These are phyloP conservation scores for Collybia mongolica DNA, from an alignment of 768 basidiomycete species.

Conservation along the genomic window DNA sequence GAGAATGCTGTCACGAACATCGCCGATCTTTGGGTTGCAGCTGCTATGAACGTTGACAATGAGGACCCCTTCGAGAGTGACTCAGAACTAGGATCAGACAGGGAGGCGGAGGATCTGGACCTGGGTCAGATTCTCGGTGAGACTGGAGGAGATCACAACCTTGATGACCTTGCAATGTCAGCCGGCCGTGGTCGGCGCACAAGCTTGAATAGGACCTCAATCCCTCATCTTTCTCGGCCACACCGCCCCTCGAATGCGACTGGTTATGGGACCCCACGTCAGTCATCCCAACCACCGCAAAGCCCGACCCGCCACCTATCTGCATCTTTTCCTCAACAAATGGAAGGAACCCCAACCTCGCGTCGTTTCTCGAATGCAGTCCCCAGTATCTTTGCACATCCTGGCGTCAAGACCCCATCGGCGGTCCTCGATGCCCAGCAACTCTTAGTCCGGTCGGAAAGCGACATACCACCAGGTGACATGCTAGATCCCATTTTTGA, in stretches of 20 bases:
- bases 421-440: constrained; percentile 75
- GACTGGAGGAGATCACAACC: constrained; percentile 26
- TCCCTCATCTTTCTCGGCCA: constrained; percentile 20
- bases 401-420: constrained; percentile 77
- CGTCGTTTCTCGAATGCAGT: constrained; percentile 58
- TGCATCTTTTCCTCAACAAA: constrained; percentile 30
- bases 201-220: constrained; percentile 18
- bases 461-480: constrained; percentile 30
- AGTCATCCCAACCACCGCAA: constrained; percentile 27
- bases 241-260: constrained; percentile 28
- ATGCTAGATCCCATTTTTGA: constrained; percentile 54
- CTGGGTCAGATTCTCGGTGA: constrained; percentile 29
- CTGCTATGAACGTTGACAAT: constrained; percentile 93
- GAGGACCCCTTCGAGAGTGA: constrained; percentile 77
- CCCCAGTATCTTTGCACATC: constrained; percentile 81
- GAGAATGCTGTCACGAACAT: constrained; percentile 94
- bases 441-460: constrained; percentile 45
- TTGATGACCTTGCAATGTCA: constrained; percentile 11
- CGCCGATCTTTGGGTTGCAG: constrained; percentile 96
- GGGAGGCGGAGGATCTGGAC: constrained; percentile 19
- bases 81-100: constrained; percentile 38
- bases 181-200: constrained; percentile 19
- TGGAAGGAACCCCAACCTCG: constrained; percentile 35
- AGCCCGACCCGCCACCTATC: constrained; percentile 29
- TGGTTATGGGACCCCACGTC: constrained; percentile 27